Evolutionary conservation across 2,329 filamentous ascomycete species (phyloP), one percentile per base, ranked within the genome.

Genomic region (Fusarium nematophilum): DNA sequence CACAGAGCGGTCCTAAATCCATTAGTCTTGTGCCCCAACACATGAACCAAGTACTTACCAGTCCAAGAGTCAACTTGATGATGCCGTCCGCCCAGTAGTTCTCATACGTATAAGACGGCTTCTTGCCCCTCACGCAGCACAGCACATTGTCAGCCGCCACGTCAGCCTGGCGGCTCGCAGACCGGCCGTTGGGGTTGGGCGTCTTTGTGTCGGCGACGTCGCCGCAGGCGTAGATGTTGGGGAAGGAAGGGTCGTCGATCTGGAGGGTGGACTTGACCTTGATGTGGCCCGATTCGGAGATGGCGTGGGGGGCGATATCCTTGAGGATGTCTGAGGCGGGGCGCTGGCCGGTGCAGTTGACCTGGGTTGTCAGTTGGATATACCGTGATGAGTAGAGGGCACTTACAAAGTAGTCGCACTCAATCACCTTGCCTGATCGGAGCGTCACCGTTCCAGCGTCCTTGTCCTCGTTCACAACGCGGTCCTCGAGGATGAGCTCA

Each of bases 221-320:
- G 14, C 88, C 88, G n/a, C 85, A 81, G 1, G 83, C 83, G 63
- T 86, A 90, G 3, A 90, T 76, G 56, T 86, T 80, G 2, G 79
- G 76, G 8, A 81, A 75, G 0, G 59, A 53, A 2, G 77, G 71
- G 61, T 84, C 81, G 7, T 72, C 66, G 11, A 90, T 75, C 57
- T 89, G 86, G 26, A 90, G 75, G 0, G 82, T 86, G 0, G 81
- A 76, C 42, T 80, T 79, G 18, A 89, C 83, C 1, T 75, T 75
- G 62, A 88, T 81, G 53, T 82, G 79, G 2, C 81, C 82, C 0
- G 78, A 79, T 3, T 71, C 60, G 0, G 80, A 78, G 49, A 86
- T 77, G 4, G 77, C 73, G 0, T 66, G 50, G 0, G 81, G 79
- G 2, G 78, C 77, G 6, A 85, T 68, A 6, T 38, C 39, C 3